Base-by-base conservation (phyloP, 306 rosid genomes). In the Malus sylvestris region DNA sequence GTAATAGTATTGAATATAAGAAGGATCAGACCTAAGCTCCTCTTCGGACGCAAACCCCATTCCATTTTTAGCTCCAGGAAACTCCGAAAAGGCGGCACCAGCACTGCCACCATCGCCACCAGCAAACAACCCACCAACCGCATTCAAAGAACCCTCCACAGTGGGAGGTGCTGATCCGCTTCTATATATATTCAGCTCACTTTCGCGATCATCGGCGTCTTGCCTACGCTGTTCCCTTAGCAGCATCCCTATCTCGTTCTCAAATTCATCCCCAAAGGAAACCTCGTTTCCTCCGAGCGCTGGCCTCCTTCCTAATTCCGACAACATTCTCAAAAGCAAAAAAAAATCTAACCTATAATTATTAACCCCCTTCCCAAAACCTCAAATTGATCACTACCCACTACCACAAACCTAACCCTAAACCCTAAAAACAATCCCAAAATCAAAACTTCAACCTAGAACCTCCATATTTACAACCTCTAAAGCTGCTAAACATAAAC, bases 121-220 rank as follows among this genome's bases (percentile, higher is more conserved):
- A 14, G 81, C 87, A 84, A 90, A 85, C 73, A 93, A 77, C 18
- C 96, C 96, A 58, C 91, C 98, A 16, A 93, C 90, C 0, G 96
- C 98, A 87, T 74, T 93, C 38, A 88, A 66, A 45, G 98, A 93
- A 68, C 98, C 98, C 83, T 93, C 96, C 6, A 93, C 87, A 44
- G 96, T 89, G 35, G 98, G 98, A 63, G 98, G 98, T 19, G 98
- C 98, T 62, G 98, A 93, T 73, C 97, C 97, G 82, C 97, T 90
- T 77, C 97, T 86, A 77, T 76, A 93, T 51, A 93, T 67, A 84
- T 87, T 91, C 42, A 93, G 89, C 68, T 93, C 96, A 3, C 83
- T 80, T 63, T 91, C 97, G 4, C 67, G 95, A 81, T 91, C 95
- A 78, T 93, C 93, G 16, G 83, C 84, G 72, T 93, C 96, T 66